Percentiles rank a stretch among this genome's conserved stretches.
Conservation (phyloP, 805 yeast genomes). For the Lachancea cidri region DNA sequence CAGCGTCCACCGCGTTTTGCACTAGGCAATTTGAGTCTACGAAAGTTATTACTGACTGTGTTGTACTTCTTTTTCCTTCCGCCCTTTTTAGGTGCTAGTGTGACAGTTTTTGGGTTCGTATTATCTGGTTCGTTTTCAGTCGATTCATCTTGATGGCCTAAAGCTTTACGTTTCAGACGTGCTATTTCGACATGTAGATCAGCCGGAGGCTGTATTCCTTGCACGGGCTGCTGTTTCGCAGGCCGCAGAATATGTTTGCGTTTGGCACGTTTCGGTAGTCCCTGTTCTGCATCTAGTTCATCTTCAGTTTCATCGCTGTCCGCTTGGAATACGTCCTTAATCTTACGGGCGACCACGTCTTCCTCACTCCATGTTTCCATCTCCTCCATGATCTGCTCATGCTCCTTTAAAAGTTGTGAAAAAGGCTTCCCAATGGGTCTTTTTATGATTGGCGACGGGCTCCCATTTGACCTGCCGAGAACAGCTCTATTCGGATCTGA, state of each 20-base stretch:
- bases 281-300: slow-evolving; percentile 3
- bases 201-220: slow-evolving; percentile 5
- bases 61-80: slow-evolving; percentile 26
- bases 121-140: slow-evolving; percentile 1
- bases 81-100: slow-evolving; percentile 9
- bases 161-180: slow-evolving; percentile 22
- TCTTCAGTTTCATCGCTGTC: slow-evolving; percentile 19
- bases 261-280: slow-evolving; percentile 3
- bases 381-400: slow-evolving; percentile 25
- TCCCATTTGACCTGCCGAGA: slow-evolving; percentile 9
- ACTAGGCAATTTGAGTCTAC: slow-evolving; percentile 47
- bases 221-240: slow-evolving; percentile 1
- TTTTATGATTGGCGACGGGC: slow-evolving; percentile 31
- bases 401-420: slow-evolving; percentile 29
- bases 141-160: slow-evolving; percentile 12
- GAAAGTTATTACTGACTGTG: slow-evolving; percentile 44
- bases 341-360: slow-evolving; percentile 5
- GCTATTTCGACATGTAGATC: slow-evolving; percentile 23
- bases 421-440: slow-evolving; percentile 20
- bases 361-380: slow-evolving; percentile 10
- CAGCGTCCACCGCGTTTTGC: slow-evolving; percentile 42
- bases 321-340: slow-evolving; percentile 12
- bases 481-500: neutral
- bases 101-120: slow-evolving; percentile 25
- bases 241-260: slow-evolving; percentile 10